phyloP scores from a whole-genome alignment of 2,329 filamentous ascomycete species.

The Fusarium pseudocircinatum region DNA sequence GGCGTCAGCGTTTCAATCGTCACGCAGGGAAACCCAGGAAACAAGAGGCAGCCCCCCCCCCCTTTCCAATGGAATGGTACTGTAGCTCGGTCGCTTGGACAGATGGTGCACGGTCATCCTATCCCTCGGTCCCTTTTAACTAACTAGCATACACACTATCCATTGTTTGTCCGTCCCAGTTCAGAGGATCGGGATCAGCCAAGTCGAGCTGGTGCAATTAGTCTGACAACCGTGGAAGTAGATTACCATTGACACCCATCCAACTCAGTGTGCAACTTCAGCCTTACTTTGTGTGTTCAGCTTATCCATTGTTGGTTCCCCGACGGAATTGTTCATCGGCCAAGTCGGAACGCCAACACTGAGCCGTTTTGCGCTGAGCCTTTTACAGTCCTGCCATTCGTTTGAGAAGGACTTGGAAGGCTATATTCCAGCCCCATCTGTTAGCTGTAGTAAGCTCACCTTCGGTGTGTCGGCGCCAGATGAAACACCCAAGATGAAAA shows the following conservation, averaged over 20 bases:
- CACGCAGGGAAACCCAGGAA: not conserved
- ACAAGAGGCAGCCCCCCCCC: conserved; percentile 5
- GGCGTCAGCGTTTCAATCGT: conserved; percentile 29
- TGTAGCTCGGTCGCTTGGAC: not conserved
- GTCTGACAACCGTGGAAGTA: not conserved
- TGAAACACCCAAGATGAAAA: not conserved
- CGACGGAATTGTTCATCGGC: not conserved
- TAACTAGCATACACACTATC: not conserved
- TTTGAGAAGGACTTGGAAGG: not conserved
- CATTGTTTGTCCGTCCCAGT: conserved; percentile 8
- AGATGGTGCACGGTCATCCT: conserved; percentile 2
- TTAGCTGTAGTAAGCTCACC: not conserved
- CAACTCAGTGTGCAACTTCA: not conserved
- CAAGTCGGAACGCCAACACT: not conserved
- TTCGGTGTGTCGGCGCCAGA: not conserved
- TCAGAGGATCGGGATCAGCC: conserved; percentile 26
- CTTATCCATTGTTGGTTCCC: not conserved
- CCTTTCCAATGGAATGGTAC: conserved; percentile 34
- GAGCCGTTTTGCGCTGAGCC: not conserved
- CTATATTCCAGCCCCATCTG: not conserved
- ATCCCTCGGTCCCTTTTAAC: not conserved
- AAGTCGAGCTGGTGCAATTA: conserved; percentile 11
- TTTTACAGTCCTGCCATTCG: not conserved
- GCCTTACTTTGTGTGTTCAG: not conserved
- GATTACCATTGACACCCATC: not conserved